These are phyloP conservation scores for Obelidium mucronatum DNA, from an alignment of 192 early-diverging fungal genomes.

Conservation along the genomic window DNA sequence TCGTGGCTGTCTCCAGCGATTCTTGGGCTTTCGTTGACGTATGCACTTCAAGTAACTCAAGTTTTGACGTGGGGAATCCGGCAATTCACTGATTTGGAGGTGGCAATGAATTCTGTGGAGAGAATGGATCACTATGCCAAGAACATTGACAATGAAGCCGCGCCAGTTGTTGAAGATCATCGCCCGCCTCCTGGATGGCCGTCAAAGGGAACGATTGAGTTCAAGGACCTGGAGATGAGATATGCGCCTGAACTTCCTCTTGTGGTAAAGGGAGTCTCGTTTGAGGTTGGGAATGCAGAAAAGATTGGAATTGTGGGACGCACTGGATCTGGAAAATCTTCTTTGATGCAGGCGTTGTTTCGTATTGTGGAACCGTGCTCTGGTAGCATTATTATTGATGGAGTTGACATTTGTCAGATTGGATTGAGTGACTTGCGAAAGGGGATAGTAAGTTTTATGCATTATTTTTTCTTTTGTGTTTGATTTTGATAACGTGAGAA, in stretches of 20 bases:
- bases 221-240: slow-evolving; percentile 29
- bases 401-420: slow-evolving; percentile 73
- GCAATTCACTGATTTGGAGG: slow-evolving; percentile 68
- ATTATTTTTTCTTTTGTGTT: slow-evolving; percentile 59
- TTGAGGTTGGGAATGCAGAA: slow-evolving; percentile 34
- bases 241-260: slow-evolving; percentile 60
- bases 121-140: slow-evolving; percentile 51
- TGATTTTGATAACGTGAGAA: slow-evolving; percentile 43
- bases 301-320: slow-evolving; percentile 52
- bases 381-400: slow-evolving; percentile 77
- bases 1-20: slow-evolving; percentile 56
- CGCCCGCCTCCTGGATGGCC: slow-evolving; percentile 33
- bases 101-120: slow-evolving; percentile 61
- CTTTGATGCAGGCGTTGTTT: slow-evolving; percentile 45
- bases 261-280: slow-evolving; percentile 33
- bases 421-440: slow-evolving; percentile 37
- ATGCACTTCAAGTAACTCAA: slow-evolving; percentile 78
- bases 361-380: slow-evolving; percentile 53
- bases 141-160: slow-evolving; percentile 49
- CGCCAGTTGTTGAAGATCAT: slow-evolving; percentile 57
- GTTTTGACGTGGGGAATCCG: slow-evolving; percentile 79
- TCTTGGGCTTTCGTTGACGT: slow-evolving; percentile 35
- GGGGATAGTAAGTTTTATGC: slow-evolving; percentile 74
- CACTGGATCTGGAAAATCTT: slow-evolving; percentile 50
- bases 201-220: slow-evolving; percentile 2